A percentile compares a stretch with the other conserved stretches of the same genome.
Evolutionary conservation across 176 grass and related monocot species (phyloP).

Genomic region (Areca catechu): DNA sequence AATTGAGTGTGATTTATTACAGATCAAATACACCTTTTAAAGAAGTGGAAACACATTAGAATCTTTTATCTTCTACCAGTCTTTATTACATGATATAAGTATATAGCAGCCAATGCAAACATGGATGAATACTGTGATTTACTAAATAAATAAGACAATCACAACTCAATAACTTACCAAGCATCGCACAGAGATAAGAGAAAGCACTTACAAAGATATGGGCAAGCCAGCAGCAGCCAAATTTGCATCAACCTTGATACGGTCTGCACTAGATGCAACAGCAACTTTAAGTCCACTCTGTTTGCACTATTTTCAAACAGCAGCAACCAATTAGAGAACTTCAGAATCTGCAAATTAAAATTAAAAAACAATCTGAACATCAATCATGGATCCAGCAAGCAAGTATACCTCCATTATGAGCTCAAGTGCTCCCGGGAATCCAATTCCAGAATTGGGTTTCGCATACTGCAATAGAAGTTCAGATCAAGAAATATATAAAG

Average conservation of each 20-base stretch:
- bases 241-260: slow-evolving; percentile 91
- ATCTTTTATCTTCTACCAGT: no score
- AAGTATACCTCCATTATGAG: slow-evolving; percentile 71
- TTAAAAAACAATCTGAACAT: no score
- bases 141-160: not conserved
- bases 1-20: no score
- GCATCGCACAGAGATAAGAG: slow-evolving; percentile 16
- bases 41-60: no score
- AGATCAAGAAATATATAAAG: not conserved
- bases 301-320: slow-evolving; percentile 61
- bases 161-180: slow-evolving; percentile 3
- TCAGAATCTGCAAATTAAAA: no score
- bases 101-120: no score
- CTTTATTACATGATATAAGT: no score
- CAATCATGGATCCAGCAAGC: not conserved
- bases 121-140: no score
- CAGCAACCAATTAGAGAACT: not conserved
- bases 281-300: slow-evolving; percentile 73
- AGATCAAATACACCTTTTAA: no score
- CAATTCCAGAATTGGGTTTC: slow-evolving; percentile 83
- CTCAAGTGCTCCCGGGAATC: slow-evolving; percentile 83
- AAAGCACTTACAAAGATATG: slow-evolving; percentile 48
- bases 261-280: slow-evolving; percentile 87
- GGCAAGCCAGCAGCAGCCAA: slow-evolving; percentile 75
- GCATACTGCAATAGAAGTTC: slow-evolving; percentile 53